Base-by-base conservation (phyloP, 2,329 filamentous ascomycete genomes). In the Niveomyces coronatus region DNA sequence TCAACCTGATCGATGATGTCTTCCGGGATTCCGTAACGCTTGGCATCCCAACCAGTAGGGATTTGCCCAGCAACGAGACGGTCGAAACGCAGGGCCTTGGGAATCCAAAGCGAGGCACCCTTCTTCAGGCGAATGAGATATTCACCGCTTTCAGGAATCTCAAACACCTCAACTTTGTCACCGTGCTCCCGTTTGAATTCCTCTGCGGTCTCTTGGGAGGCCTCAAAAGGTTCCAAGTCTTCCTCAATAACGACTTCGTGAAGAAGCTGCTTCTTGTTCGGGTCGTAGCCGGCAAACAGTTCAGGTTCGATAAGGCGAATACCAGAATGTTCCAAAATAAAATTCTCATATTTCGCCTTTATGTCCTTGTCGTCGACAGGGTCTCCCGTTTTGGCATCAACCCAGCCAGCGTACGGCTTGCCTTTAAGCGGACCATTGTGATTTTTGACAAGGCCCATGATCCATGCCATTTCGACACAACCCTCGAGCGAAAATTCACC, bases 391-490 rank as follows among this genome's bases (percentile, higher is more conserved):
- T 96, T 96, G 57, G 79, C 73, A 55, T 98, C 91, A 42, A 98
- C 85, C 87, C 85, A 98, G 50, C 91, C 91, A 49, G 89, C 86
- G 67, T 98, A 96, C 47, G 83, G 83, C 67, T 94, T 83, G 58
- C 91, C 91, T 70, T 98, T 98, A 59, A 98, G 77, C 22, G 82
- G 80, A 14, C 91, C 91, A 51, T 96, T 96, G 70, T 94, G 85
- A 62, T 98, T 94, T 73, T 89, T 95, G 69, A 98, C 96, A 43
- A 96, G 78, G 55, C 91, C 91, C 89, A 96, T 98, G 62, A 98
- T 86, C 91, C 91, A 98, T 22, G 91, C 88, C 91, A 98, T 98
- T 64, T 98, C 91, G 44, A 98, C 82, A 54, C 91, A 96, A 20
- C 91, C 91, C 62, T 98, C 93, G 11, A 98, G 76, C 8, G 91